These are phyloP conservation scores for Amanita muscaria DNA, from an alignment of 768 basidiomycete genomes.

Conservation along the genomic window DNA sequence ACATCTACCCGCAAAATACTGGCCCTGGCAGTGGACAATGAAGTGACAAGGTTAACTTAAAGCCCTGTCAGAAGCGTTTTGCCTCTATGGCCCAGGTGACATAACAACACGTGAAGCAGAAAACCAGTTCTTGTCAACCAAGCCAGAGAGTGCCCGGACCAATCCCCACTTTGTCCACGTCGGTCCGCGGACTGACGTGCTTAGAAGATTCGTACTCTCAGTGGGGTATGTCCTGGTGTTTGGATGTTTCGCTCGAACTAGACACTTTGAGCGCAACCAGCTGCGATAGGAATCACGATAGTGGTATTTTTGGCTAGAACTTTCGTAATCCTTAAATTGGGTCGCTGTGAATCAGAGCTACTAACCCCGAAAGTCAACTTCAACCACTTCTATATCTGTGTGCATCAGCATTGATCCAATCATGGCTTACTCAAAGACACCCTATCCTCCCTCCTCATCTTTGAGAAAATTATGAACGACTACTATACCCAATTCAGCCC, in stretches of 20 bases:
- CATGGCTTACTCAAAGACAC: neutral
- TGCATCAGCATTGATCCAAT: neutral
- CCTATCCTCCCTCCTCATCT: neutral
- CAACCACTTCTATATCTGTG: neutral
- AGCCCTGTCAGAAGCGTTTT: too few species aligned
- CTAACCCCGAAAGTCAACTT: neutral
- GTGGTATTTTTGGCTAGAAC: too few species aligned
- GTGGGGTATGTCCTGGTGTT: constrained; percentile 44
- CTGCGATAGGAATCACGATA: too few species aligned
- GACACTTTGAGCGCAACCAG: too few species aligned
- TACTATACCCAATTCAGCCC: constrained; percentile 1
- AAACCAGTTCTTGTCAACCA: constrained; percentile 7
- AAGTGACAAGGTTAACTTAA: too few species aligned
- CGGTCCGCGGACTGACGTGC: constrained; percentile 37
- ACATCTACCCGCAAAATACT: too few species aligned
- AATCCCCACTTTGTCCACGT: constrained; percentile 47
- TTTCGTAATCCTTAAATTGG: too few species aligned
- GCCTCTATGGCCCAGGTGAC: too few species aligned
- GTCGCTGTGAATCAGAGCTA: too few species aligned
- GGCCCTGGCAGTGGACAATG: too few species aligned
- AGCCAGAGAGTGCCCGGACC: constrained; percentile 20
- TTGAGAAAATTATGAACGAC: neutral
- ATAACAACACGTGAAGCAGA: constrained; percentile 27
- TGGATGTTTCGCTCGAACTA: constrained; percentile 42
- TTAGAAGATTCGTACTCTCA: constrained; percentile 43